Conservation (phyloP, 352 stramenopile genomes). For the Globisporangium cystogenes region DNA sequence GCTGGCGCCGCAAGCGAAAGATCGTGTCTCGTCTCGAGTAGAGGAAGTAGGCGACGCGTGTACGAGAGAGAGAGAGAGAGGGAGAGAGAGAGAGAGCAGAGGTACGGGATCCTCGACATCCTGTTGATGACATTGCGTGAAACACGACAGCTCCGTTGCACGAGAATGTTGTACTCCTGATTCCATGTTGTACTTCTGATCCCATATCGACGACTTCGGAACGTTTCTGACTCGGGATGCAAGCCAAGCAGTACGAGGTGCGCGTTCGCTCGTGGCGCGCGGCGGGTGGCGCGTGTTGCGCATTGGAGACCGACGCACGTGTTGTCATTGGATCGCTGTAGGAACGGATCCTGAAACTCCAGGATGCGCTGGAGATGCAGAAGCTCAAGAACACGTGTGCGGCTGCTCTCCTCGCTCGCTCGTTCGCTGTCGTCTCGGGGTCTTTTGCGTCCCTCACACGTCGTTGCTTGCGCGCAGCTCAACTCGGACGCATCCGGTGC, state of each 20-base stretch:
- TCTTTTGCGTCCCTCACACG: background rate
- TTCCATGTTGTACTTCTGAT: too few species aligned
- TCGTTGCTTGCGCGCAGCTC: conserved; percentile 22
- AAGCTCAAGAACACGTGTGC: conserved; percentile 80
- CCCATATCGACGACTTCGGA: too few species aligned
- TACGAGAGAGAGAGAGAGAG: background rate
- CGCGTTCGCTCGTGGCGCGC: background rate
- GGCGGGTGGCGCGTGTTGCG: too few species aligned
- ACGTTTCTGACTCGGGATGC: too few species aligned
- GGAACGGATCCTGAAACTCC: conserved; percentile 74
- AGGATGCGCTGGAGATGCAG: conserved; percentile 72
- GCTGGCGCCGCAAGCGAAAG: conserved; percentile 84
- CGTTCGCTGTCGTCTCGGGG: background rate
- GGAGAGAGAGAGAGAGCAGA: background rate
- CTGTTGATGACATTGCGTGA: too few species aligned
- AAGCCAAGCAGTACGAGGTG: conserved; percentile 66
- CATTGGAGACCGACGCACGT: background rate
- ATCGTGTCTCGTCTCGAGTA: conserved; percentile 77
- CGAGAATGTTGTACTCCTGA: too few species aligned
- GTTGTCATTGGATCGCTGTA: conserved; percentile 5
- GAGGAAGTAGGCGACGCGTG: background rate
- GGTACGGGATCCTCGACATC: background rate
- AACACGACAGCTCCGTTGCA: too few species aligned
- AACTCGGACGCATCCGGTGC: conserved; percentile 57
- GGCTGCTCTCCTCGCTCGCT: background rate